A percentile compares a stretch with the other conserved stretches of the same genome.
Evolutionary conservation across 2,329 filamentous ascomycete species (phyloP).

Genomic region (Monosporascus ibericus): DNA sequence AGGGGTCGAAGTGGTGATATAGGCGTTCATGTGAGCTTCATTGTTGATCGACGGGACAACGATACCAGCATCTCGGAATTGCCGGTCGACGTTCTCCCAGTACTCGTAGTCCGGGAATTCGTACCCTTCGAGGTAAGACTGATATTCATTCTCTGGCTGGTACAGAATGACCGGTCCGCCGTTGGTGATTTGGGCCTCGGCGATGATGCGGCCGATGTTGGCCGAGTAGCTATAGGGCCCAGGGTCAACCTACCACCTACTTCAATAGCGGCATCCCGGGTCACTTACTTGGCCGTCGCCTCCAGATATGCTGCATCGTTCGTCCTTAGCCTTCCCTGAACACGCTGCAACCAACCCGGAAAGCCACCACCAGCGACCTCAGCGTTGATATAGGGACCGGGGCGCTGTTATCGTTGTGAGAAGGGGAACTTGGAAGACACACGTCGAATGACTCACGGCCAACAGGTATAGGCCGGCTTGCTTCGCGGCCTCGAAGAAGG

Average conservation of each 20-base stretch:
- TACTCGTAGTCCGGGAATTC: slow-evolving; percentile 60
- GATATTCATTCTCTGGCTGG: slow-evolving; percentile 76
- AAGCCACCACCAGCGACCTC: slow-evolving; percentile 71
- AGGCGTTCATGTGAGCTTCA: slow-evolving; percentile 42
- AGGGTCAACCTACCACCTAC: background rate
- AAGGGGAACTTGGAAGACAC: no score
- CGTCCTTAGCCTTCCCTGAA: slow-evolving; percentile 58
- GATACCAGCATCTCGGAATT: slow-evolving; percentile 60
- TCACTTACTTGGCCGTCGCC: slow-evolving; percentile 55
- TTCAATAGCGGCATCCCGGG: slow-evolving; percentile 8
- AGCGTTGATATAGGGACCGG: slow-evolving; percentile 71
- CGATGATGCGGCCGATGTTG: slow-evolving; percentile 58
- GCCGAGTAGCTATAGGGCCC: slow-evolving; percentile 43
- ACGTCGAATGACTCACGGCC: slow-evolving; percentile 31
- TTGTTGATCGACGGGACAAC: slow-evolving; percentile 71
- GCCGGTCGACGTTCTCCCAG: slow-evolving; percentile 63
- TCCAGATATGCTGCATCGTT: slow-evolving; percentile 53
- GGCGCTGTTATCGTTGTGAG: slow-evolving; percentile 24
- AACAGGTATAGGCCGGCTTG: slow-evolving; percentile 70
- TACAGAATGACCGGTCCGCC: slow-evolving; percentile 71
- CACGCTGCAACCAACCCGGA: slow-evolving; percentile 70
- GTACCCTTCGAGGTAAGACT: slow-evolving; percentile 40
- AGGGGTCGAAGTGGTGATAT: slow-evolving; percentile 51
- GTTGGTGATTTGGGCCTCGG: slow-evolving; percentile 71
- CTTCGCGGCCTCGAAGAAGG: slow-evolving; percentile 70